A percentile compares a stretch with the other conserved stretches of the same genome.
phyloP scores from a whole-genome alignment of 164 flowering plant species.

The Magnolia sinica region DNA sequence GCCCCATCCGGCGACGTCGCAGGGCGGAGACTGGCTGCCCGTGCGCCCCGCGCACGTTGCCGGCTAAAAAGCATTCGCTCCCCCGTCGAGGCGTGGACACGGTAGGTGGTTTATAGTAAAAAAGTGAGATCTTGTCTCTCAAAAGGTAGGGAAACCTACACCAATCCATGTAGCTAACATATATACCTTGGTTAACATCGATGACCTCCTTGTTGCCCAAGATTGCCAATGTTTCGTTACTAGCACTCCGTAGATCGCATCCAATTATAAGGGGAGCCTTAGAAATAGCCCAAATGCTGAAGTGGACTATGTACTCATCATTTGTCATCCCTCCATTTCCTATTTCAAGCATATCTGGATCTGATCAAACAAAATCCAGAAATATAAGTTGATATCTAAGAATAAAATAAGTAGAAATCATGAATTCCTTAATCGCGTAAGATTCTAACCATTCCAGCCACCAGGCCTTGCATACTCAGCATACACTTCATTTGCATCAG shows the following conservation, averaged over 20 bases:
- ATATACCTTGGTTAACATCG: slow-evolving; percentile 71
- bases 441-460: slow-evolving; percentile 83
- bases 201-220: slow-evolving; percentile 72
- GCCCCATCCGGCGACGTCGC: no score
- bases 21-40: no score
- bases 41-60: no score
- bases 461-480: slow-evolving; percentile 80
- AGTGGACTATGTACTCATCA: slow-evolving; percentile 70
- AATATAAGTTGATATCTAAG: not conserved
- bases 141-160: no score
- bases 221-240: slow-evolving; percentile 64
- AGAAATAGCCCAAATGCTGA: slow-evolving; percentile 85
- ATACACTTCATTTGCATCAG: slow-evolving; percentile 70
- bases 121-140: no score
- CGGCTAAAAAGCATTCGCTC: no score
- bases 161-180: no score
- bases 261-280: slow-evolving; percentile 96
- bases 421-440: no score
- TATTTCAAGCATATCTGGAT: slow-evolving; percentile 97
- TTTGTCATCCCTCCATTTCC: slow-evolving; percentile 94
- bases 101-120: no score
- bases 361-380: slow-evolving; percentile 28
- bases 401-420: not conserved
- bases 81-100: no score
- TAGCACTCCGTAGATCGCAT: slow-evolving; percentile 63